Base-by-base conservation (phyloP, 1,284 basidiomycete genomes). In the Ceratobasidium papillatum region DNA sequence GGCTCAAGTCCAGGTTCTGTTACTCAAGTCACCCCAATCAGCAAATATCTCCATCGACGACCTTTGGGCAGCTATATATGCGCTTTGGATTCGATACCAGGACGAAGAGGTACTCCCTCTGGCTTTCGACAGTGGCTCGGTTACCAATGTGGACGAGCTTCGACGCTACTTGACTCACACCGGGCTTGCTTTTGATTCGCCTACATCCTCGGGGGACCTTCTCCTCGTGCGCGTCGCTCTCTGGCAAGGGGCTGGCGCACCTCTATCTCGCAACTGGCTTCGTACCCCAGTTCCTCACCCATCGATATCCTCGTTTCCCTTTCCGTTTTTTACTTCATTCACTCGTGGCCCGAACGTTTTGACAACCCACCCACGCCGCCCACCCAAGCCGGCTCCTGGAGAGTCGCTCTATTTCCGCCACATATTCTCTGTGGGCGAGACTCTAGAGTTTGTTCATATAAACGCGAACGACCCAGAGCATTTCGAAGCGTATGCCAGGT, bases 211-310 rank as follows among this genome's bases (percentile, higher is more conserved):
- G 1, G 11, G 41, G 12, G 65, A 71, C 32, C 36, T 74, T 4
- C 56, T 86, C 78, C 81, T 88, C 64, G 81, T 82, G 17, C 81
- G 86, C 49, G 81, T 82, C 0, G 80, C 84, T 1, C 88, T 88
- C 80, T 88, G 87, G 87, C 87, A 88, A 78, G 87, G 84, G 8
- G 87, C 86, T 0, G 87, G 87, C 12, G 84, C 82, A 1, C 84
- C 81, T 74, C 83, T 84, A 74, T 32, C 78, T 2, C 80, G 81
- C 32, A 81, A 83, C 36, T 88, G 86, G 86, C 77, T 87, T 7
- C 81, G 81, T 30, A 79, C 80, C 1, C 77, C 79, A 3, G 68
- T 75, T 49, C 79, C 81, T 17, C 41, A 58, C 4, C 69, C 79
- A 32, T 77, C 80, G 3, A 62, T 73, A 25, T 77, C 81, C 0